Conservation (phyloP, 2,329 filamentous ascomycete species). For the Aspergillus tubingensis region DNA sequence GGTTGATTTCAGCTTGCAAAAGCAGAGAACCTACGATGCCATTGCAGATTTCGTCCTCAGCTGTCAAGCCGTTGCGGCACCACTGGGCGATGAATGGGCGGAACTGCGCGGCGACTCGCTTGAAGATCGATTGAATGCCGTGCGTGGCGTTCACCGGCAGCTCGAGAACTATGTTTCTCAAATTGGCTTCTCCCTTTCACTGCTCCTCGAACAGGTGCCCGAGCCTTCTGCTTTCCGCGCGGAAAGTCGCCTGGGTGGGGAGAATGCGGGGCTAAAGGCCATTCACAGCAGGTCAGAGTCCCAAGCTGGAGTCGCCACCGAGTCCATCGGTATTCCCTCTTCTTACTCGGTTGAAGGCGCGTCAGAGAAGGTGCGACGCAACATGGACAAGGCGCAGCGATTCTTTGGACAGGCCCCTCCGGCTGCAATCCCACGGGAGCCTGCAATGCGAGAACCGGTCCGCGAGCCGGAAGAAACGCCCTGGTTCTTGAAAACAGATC, state of each 20-base stretch:
- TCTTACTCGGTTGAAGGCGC: constrained; percentile 43
- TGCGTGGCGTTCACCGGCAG: constrained; percentile 73
- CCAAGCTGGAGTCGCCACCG: constrained; percentile 38
- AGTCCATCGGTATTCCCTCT: constrained; percentile 49
- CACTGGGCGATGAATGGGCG: constrained; percentile 92
- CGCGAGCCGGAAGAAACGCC: constrained; percentile 73
- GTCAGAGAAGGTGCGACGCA: constrained; percentile 43
- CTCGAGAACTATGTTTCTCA: constrained; percentile 85
- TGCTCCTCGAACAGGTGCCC: constrained; percentile 79
- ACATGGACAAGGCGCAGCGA: constrained; percentile 50
- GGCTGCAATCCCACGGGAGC: constrained; percentile 40
- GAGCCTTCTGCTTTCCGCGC: constrained; percentile 52
- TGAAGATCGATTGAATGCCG: constrained; percentile 80
- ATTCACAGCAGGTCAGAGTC: constrained; percentile 36
- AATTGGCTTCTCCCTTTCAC: constrained; percentile 81
- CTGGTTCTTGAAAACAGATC: constrained; percentile 80
- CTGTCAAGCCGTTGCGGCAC: constrained; percentile 89
- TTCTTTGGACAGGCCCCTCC: constrained; percentile 52
- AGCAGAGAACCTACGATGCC: constrained; percentile 91
- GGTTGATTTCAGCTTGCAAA: constrained; percentile 83
- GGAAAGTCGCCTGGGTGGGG: constrained; percentile 35
- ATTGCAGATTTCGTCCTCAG: constrained; percentile 84
- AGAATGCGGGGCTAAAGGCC: constrained; percentile 27
- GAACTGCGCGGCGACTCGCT: constrained; percentile 87
- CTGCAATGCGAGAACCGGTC: constrained; percentile 42